Evolutionary conservation across 345 rosid genomes (phyloP).

Genomic region (Salix brachista): DNA sequence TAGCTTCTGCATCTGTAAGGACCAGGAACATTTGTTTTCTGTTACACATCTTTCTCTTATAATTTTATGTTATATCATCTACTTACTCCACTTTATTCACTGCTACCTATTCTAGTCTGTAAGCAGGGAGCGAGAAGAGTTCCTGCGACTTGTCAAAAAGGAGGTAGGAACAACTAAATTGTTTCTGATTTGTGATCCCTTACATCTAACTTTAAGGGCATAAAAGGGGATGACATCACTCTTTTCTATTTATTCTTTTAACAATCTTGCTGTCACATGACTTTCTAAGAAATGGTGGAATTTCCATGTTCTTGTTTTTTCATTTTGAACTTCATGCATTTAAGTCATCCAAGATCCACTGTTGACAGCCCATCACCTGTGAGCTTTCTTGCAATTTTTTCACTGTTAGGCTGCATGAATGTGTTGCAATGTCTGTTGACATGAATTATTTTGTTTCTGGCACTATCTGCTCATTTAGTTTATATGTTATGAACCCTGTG

Average conservation of each 20-base stretch:
- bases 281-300: background rate
- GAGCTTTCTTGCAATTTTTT: background rate
- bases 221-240: background rate
- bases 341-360: no score
- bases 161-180: slow-evolving; percentile 48
- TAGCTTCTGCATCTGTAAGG: slow-evolving; percentile 95
- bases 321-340: background rate
- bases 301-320: background rate
- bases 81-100: slow-evolving; percentile 13
- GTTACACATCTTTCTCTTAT: background rate
- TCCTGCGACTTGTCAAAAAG: slow-evolving; percentile 74
- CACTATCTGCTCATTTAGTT: background rate
- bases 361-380: no score
- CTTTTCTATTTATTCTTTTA: background rate
- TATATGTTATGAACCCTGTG: background rate
- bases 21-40: slow-evolving; percentile 6
- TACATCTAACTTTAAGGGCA: background rate
- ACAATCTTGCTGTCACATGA: background rate
- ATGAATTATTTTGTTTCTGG: background rate
- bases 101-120: slow-evolving; percentile 59
- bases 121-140: slow-evolving; percentile 95
- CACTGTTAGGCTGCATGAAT: background rate
- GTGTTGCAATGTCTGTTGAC: background rate
- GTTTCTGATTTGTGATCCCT: background rate
- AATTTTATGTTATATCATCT: slow-evolving; percentile 7